These are phyloP conservation scores for Ophiosphaerella narmari DNA, from an alignment of 2,329 filamentous ascomycete genomes.

Conservation along the genomic window DNA sequence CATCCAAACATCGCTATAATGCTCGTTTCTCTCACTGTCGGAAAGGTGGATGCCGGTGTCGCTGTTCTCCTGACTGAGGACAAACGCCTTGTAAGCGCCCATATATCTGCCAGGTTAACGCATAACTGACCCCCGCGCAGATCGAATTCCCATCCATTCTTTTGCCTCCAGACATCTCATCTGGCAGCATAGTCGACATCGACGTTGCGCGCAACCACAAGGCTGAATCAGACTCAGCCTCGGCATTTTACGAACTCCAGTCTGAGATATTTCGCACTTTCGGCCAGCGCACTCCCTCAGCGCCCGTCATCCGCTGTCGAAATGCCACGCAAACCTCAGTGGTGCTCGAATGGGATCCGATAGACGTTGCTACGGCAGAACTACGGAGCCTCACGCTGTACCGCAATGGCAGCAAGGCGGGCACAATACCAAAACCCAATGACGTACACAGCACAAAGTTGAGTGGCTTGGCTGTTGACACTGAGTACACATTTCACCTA, in stretches of 20 bases:
- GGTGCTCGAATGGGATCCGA: constrained; percentile 96
- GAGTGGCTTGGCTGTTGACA: constrained; percentile 92
- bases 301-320: constrained; percentile 83
- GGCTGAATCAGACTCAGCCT: constrained; percentile 75
- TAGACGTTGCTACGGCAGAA: constrained; percentile 89
- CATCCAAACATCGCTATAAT: constrained; percentile 50
- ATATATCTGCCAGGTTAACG: constrained; percentile 21
- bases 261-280: constrained; percentile 85
- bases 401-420: constrained; percentile 95
- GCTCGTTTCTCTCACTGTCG: constrained; percentile 96
- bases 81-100: constrained; percentile 79
- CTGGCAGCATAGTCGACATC: constrained; percentile 97
- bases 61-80: constrained; percentile 96
- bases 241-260: constrained; percentile 83
- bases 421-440: constrained; percentile 84
- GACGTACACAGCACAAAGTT: constrained; percentile 97
- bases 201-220: constrained; percentile 84
- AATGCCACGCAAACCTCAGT: constrained; percentile 99
- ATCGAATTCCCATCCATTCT: constrained; percentile 99
- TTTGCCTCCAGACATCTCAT: constrained; percentile 90
- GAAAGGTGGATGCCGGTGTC: constrained; percentile 98
- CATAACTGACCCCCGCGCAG: constrained; percentile 55
- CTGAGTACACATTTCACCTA: constrained; percentile 92
- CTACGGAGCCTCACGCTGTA: constrained; percentile 88
- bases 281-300: constrained; percentile 74